Evolutionary conservation across 345 rosid genomes (phyloP), one percentile per base, ranked within the genome.

Genomic region (Hypericum androsaemum): DNA sequence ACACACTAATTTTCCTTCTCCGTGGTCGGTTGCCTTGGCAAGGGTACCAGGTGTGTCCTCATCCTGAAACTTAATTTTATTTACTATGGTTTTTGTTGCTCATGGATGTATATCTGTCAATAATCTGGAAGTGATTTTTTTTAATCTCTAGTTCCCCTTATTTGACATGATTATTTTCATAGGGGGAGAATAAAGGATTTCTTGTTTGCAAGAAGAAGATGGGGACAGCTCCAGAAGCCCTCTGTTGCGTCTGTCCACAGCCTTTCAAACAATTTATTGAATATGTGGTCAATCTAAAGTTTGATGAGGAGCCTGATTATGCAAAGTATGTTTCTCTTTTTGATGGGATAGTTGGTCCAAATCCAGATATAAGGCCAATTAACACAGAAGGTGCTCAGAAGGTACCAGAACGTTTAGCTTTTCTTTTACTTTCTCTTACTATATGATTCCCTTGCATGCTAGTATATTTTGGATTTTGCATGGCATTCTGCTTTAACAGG

Each of bases 1-100:
- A 89, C 66, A 89, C 97, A 7, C 71, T 89, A 54, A 82, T 89
- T 68, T 89, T 89, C 74, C 86, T 89, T 47, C 72, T 89, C 57
- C 86, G 75, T 55, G 97, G 97, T 59, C 81, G 94, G 63, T 78
- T 89, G 74, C 96, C 97, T 10, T 89, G 96, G 96, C 97, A 89
- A 71, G 97, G 97, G 12, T 89, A 78, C 63, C 92, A 87, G 81
- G 97, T 80, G 39, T 37, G 61, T 67, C 59, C 17, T 59, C 40
- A 42, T 44, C 53, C 10, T 43, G 22, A 36, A 38, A 15, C 8
- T 42, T 22, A 22, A 22, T 22, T 22, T 22, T 22, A 22, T 22
- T 4, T 22, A 22, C 4, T 22, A 22, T 22, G 1, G 32, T 22
- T 4, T 22, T 22, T 28, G 28, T 32, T 28, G 12, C 42, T 37